Base-by-base conservation (phyloP, 148 eudicot genomes). In the Diospyros lotus region DNA sequence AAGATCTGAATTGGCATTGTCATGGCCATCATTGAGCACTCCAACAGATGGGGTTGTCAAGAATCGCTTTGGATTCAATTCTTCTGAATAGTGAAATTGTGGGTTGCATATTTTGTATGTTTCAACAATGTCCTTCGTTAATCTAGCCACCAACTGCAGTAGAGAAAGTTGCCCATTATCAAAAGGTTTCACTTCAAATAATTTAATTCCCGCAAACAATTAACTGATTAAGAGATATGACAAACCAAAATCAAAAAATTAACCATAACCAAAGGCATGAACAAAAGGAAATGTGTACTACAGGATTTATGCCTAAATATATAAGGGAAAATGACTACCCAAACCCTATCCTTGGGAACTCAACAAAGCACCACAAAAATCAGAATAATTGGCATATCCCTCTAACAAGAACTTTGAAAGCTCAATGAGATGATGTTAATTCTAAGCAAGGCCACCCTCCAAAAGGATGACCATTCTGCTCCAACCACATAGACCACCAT, bases 1-100 rank as follows among this genome's bases (percentile, higher is more conserved):
- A 69, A 95, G 92, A 84, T 95, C 97, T 55, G 98, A 90, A 75
- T 92, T 92, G 64, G 89, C 88, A 83, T 95, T 95, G 81, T 95
- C 98, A 79, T 81, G 79, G 72, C 98, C 97, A 76, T 90, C 96
- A 81, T 95, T 95, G 68, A 88, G 81, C 79, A 90, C 91, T 72
- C 97, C 98, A 76, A 76, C 80, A 46, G 97, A 81, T 52, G 98
- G 98, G 75, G 93, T 90, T 51, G 97, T 95, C 82, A 95, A 69
- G 74, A 89, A 95, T 79, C 97, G 81, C 90, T 92, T 95, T 77
- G 88, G 93, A 77, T 87, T 92, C 44, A 90, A 70, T 78, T 89
- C 97, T 67, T 88, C 96, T 6, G 87, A 83, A 80, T 81, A 92
- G 69, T 58, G 83, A 77, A 95, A 95, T 61, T 88, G 86, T 61